Conservation (phyloP, 1,284 basidiomycete genomes). For the Lentinula novae-zelandiae region DNA sequence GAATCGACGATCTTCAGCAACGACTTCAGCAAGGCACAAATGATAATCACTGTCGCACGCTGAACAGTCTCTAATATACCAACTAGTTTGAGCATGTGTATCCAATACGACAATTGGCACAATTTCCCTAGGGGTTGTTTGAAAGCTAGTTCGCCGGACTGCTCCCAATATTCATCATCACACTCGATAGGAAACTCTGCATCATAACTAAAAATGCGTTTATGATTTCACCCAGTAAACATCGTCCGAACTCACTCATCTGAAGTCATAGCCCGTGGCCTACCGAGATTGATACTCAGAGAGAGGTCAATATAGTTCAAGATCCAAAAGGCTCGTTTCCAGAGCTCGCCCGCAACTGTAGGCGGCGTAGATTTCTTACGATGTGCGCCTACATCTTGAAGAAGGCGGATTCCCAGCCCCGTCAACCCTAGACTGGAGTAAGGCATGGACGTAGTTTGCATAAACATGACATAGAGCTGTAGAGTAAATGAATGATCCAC, state of each 20-base stretch:
- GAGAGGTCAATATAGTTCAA: background rate
- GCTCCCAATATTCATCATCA: slow-evolving; percentile 14
- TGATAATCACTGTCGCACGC: background rate
- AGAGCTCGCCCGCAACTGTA: slow-evolving; percentile 47
- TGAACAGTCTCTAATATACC: slow-evolving; percentile 7
- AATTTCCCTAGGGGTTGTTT: slow-evolving; percentile 9
- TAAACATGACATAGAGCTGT: slow-evolving; percentile 26
- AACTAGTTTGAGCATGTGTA: background rate
- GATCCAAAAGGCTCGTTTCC: slow-evolving; percentile 63
- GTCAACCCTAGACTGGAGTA: slow-evolving; percentile 54
- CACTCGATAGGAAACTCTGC: slow-evolving; percentile 7
- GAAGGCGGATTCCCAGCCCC: slow-evolving; percentile 51
- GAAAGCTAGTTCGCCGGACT: slow-evolving; percentile 1
- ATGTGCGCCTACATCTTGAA: slow-evolving; percentile 48
- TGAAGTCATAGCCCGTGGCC: slow-evolving; percentile 5
- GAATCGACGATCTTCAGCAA: background rate
- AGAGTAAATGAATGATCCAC: background rate
- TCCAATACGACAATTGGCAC: background rate
- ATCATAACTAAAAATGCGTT: slow-evolving; percentile 6
- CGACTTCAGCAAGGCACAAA: background rate
- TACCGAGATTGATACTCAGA: slow-evolving; percentile 19
- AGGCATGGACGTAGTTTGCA: slow-evolving; percentile 45
- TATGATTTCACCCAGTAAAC: background rate
- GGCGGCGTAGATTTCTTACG: slow-evolving; percentile 23
- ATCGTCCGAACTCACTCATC: background rate